A percentile compares a stretch with the other conserved stretches of the same genome.
These are phyloP conservation scores for Candida andamanensis DNA, from an alignment of 805 yeast species.

Conservation along the genomic window DNA sequence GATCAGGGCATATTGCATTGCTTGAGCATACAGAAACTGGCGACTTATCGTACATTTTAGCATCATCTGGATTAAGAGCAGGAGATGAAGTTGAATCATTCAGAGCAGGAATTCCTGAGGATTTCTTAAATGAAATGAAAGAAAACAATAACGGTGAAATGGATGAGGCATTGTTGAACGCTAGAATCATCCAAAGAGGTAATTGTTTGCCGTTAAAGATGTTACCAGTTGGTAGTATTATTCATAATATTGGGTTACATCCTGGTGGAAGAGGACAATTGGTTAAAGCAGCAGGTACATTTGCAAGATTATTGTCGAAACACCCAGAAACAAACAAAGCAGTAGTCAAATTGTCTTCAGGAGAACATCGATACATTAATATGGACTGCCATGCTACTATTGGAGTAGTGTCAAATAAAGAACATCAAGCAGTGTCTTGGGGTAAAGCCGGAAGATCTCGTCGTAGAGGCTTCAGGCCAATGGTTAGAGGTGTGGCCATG, in stretches of 20 bases:
- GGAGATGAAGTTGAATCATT: conserved; percentile 90
- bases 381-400: conserved; percentile 88
- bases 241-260: conserved; percentile 78
- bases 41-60: conserved; percentile 72
- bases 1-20: conserved; percentile 90
- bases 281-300: conserved; percentile 92
- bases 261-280: conserved; percentile 76
- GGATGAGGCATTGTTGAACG: conserved; percentile 86
- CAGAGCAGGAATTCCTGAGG: conserved; percentile 79
- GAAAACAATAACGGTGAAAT: conserved; percentile 63
- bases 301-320: conserved; percentile 82
- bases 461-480: conserved; percentile 89
- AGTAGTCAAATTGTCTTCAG: conserved; percentile 76
- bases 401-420: conserved; percentile 89
- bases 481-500: conserved; percentile 97
- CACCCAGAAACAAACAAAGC: conserved; percentile 66
- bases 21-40: conserved; percentile 60
- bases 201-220: conserved; percentile 88
- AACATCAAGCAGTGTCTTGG: conserved; percentile 80
- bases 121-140: conserved; percentile 68
- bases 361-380: conserved; percentile 89
- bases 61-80: conserved; percentile 86
- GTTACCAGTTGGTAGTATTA: conserved; percentile 92
- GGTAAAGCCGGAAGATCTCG: conserved; percentile 98
- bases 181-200: conserved; percentile 86